Evolutionary conservation across 192 early-diverging fungal species (phyloP).

Genomic region (Backusella liffmaniae): DNA sequence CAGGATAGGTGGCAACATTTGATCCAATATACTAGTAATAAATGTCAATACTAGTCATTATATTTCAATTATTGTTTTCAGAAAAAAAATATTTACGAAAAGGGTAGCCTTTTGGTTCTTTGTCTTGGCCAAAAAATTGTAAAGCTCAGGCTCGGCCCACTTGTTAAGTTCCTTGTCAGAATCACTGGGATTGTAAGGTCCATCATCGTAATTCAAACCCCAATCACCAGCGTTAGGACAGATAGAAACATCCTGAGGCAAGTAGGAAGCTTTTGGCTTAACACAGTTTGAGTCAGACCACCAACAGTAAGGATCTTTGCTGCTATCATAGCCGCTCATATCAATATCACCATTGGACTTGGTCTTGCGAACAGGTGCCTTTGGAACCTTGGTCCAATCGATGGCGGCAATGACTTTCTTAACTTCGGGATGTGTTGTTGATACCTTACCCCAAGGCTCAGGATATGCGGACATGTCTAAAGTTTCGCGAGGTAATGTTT

Average conservation of each 20-base stretch:
- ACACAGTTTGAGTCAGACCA: constrained; percentile 25
- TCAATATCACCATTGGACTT: constrained; percentile 17
- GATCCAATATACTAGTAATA: constrained; percentile 40
- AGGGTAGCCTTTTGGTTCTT: constrained; percentile 23
- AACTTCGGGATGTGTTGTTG: constrained; percentile 38
- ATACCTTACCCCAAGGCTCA: constrained; percentile 22
- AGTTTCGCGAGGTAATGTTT: constrained; percentile 3
- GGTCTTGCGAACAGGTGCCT: constrained; percentile 24
- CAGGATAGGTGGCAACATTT: constrained; percentile 38
- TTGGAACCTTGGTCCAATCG: constrained; percentile 39
- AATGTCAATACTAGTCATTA: not conserved
- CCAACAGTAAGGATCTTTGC: constrained; percentile 24
- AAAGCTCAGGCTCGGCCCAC: constrained; percentile 21
- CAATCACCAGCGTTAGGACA: constrained; percentile 36
- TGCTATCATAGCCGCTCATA: not conserved
- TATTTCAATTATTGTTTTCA: constrained; percentile 17
- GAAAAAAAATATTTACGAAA: constrained; percentile 5
- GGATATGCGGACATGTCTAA: constrained; percentile 33
- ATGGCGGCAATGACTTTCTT: constrained; percentile 40
- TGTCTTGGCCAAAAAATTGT: constrained; percentile 24
- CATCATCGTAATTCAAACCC: constrained; percentile 49
- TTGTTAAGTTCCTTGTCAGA: constrained; percentile 1
- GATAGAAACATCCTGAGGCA: constrained; percentile 12
- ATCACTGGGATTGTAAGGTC: constrained; percentile 24
- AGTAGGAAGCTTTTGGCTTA: not conserved